A percentile compares a stretch with the other conserved stretches of the same genome.
These are phyloP conservation scores for Athelia psychrophila DNA, from an alignment of 1,284 basidiomycete species.

Conservation along the genomic window DNA sequence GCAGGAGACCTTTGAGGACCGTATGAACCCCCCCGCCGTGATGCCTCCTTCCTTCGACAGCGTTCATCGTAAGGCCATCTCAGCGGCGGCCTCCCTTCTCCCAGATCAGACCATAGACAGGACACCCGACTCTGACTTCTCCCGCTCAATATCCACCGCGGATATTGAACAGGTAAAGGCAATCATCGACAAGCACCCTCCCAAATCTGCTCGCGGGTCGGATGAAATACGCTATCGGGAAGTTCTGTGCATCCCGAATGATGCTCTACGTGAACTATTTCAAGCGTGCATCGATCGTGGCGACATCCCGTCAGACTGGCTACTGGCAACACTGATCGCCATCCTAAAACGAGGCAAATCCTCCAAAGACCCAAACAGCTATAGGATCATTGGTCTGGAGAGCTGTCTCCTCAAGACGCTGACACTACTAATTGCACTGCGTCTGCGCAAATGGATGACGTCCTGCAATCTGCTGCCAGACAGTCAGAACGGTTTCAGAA, in stretches of 20 bases:
- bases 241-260: background rate
- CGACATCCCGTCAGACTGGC: background rate
- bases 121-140: slow-evolving; percentile 1
- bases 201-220: slow-evolving; percentile 3
- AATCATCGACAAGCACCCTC: background rate
- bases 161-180: slow-evolving; percentile 6
- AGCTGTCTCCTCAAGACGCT: background rate
- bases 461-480: background rate
- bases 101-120: background rate
- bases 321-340: background rate
- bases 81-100: background rate
- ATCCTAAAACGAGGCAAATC: background rate
- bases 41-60: slow-evolving; percentile 1
- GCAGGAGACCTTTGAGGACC: background rate
- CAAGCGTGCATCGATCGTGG: background rate
- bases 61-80: background rate
- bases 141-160: slow-evolving; percentile 1
- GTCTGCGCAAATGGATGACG: background rate
- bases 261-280: background rate
- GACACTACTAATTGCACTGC: background rate
- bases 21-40: background rate
- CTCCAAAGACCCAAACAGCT: background rate
- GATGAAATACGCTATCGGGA: background rate
- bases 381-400: background rate
- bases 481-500: background rate